These are phyloP conservation scores for Tolypocladium cylindrosporum DNA, from an alignment of 2,329 filamentous ascomycete genomes.

Conservation along the genomic window DNA sequence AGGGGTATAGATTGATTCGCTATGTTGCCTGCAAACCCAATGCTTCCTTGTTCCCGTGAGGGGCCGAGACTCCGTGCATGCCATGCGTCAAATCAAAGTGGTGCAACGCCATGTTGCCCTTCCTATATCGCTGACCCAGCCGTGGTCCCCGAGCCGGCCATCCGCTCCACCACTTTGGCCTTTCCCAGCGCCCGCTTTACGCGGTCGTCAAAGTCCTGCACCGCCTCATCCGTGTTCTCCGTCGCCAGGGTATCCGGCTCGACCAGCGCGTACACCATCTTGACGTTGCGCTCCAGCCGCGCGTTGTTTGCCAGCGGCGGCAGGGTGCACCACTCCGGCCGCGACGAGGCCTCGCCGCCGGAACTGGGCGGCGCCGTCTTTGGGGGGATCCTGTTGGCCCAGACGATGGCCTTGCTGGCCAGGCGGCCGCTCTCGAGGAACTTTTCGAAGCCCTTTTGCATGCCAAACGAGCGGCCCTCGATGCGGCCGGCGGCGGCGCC, in stretches of 20 bases:
- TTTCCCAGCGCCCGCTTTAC: constrained; percentile 77
- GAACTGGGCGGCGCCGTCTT: constrained; percentile 7
- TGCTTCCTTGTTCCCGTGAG: background rate
- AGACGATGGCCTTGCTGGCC: constrained; percentile 71
- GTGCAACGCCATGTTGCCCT: background rate
- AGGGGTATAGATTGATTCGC: constrained; percentile 17
- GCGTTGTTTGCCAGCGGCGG: constrained; percentile 44
- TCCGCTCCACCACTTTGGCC: constrained; percentile 72
- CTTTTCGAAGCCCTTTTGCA: constrained; percentile 91
- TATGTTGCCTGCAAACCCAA: constrained; percentile 5
- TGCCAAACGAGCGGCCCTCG: constrained; percentile 82
- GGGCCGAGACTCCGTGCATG: background rate
- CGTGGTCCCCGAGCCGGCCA: constrained; percentile 27
- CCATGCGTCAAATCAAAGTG: background rate
- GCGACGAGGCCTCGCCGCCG: background rate
- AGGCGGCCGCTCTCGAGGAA: constrained; percentile 72
- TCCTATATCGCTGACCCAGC: constrained; percentile 1
- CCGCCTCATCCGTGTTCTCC: constrained; percentile 77
- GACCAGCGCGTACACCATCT: constrained; percentile 63
- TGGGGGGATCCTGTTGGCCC: constrained; percentile 58
- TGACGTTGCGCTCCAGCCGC: constrained; percentile 67
- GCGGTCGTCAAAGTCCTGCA: constrained; percentile 85
- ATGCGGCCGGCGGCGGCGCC: constrained; percentile 68
- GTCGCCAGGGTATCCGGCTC: constrained; percentile 70
- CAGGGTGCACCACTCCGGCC: constrained; percentile 14